Conservation (phyloP, 331 rosid species). For the Quercus lobata region DNA sequence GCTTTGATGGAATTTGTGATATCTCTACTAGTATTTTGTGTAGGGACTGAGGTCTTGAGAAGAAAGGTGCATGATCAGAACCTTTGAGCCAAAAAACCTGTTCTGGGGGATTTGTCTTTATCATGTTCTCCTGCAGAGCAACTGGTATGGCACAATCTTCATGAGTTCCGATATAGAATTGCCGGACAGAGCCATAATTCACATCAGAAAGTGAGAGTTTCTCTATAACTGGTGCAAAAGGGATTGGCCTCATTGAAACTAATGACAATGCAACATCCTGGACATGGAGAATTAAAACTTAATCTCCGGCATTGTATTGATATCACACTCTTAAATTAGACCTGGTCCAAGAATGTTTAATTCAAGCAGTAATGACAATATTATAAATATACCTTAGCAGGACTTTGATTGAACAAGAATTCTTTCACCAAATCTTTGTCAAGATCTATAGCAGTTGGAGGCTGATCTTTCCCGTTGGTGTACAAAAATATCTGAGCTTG, state of each 20-base stretch:
- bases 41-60: conserved; percentile 95
- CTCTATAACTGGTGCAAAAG: conserved; percentile 81
- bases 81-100: conserved; percentile 69
- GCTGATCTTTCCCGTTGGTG: conserved; percentile 65
- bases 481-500: conserved; percentile 81
- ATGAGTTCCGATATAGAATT: conserved; percentile 66
- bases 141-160: conserved; percentile 85
- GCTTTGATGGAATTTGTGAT: conserved; percentile 42
- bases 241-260: conserved; percentile 87
- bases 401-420: conserved; percentile 82
- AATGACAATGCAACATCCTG: conserved; percentile 93
- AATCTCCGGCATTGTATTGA: not conserved
- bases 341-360: not conserved
- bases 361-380: not conserved
- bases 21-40: conserved; percentile 86
- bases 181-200: conserved; percentile 70
- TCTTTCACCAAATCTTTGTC: conserved; percentile 76
- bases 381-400: conserved; percentile 55
- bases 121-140: conserved; percentile 66
- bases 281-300: not conserved
- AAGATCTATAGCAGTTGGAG: conserved; percentile 86
- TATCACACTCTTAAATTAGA: not conserved
- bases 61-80: conserved; percentile 94
- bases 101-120: conserved; percentile 66
- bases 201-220: conserved; percentile 65